Conservation (phyloP, 2,329 filamentous ascomycete genomes). For the Nectriaceae sp. region DNA sequence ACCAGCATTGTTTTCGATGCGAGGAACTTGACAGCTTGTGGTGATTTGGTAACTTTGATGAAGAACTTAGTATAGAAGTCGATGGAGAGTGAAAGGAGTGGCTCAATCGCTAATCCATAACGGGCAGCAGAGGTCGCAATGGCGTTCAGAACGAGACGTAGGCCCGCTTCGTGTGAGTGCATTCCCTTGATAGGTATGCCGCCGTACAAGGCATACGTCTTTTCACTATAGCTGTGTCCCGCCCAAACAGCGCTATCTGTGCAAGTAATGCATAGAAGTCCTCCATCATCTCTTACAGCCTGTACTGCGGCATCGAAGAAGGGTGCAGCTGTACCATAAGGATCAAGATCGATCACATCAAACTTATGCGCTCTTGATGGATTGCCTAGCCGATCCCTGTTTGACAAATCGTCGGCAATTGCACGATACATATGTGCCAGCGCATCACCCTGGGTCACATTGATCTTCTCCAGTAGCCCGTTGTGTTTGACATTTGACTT, state of each 20-base stretch:
- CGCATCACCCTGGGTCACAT: slow-evolving; percentile 77
- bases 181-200: slow-evolving; percentile 83
- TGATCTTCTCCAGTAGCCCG: slow-evolving; percentile 68
- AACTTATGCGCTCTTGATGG: slow-evolving; percentile 58
- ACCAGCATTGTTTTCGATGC: slow-evolving; percentile 91
- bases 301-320: slow-evolving; percentile 93
- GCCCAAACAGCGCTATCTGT: slow-evolving; percentile 96
- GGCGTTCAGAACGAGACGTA: slow-evolving; percentile 82
- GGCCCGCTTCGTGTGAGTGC: slow-evolving; percentile 84
- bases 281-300: slow-evolving; percentile 79
- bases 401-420: slow-evolving; percentile 55
- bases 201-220: slow-evolving; percentile 91
- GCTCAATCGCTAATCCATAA: slow-evolving; percentile 88
- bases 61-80: slow-evolving; percentile 95
- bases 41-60: slow-evolving; percentile 76
- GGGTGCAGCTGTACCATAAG: slow-evolving; percentile 89
- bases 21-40: slow-evolving; percentile 85
- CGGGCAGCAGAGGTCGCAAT: slow-evolving; percentile 79
- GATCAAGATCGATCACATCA: slow-evolving; percentile 94
- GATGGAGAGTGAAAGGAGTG: slow-evolving; percentile 87
- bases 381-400: slow-evolving; percentile 41
- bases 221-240: slow-evolving; percentile 91
- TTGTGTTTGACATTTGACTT: slow-evolving; percentile 85
- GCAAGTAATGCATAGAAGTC: slow-evolving; percentile 91
- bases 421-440: slow-evolving; percentile 86